phyloP scores from a whole-genome alignment of 2,329 filamentous ascomycete genomes.

The Nothopassalora personata region DNA sequence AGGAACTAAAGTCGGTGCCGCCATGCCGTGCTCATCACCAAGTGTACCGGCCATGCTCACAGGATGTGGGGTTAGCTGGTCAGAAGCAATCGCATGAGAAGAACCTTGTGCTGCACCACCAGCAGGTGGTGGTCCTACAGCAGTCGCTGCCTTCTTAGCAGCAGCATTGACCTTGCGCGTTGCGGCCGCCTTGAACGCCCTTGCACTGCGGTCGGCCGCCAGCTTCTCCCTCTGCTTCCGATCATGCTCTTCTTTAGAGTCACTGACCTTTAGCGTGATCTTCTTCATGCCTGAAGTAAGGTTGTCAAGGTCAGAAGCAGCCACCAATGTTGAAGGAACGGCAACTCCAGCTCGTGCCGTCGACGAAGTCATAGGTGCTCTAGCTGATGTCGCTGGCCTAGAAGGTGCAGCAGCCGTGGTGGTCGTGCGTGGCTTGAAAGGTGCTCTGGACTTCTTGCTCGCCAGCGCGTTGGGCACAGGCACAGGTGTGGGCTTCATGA shows the following conservation, averaged over 20 bases:
- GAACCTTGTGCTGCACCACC: background rate
- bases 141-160: constrained; percentile 26
- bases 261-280: constrained; percentile 53
- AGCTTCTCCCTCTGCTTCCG: constrained; percentile 35
- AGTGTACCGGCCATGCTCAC: background rate
- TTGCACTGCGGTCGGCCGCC: constrained; percentile 38
- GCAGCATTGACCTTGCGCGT: constrained; percentile 30
- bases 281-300: constrained; percentile 51
- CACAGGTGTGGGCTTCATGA: constrained; percentile 29
- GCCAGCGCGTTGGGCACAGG: constrained; percentile 13
- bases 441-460: constrained; percentile 26
- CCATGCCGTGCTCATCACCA: background rate
- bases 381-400: constrained; percentile 33
- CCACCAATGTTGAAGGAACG: background rate
- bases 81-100: background rate
- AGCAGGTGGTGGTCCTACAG: background rate
- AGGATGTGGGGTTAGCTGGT: background rate
- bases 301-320: constrained; percentile 42
- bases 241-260: constrained; percentile 53
- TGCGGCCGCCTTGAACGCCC: constrained; percentile 32
- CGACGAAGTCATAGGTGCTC: constrained; percentile 1
- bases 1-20: background rate
- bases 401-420: constrained; percentile 28
- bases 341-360: background rate
- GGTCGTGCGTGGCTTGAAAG: constrained; percentile 18